Evolutionary conservation across 83 land plant genomes (phyloP).

Genomic region (Thuja plicata): DNA sequence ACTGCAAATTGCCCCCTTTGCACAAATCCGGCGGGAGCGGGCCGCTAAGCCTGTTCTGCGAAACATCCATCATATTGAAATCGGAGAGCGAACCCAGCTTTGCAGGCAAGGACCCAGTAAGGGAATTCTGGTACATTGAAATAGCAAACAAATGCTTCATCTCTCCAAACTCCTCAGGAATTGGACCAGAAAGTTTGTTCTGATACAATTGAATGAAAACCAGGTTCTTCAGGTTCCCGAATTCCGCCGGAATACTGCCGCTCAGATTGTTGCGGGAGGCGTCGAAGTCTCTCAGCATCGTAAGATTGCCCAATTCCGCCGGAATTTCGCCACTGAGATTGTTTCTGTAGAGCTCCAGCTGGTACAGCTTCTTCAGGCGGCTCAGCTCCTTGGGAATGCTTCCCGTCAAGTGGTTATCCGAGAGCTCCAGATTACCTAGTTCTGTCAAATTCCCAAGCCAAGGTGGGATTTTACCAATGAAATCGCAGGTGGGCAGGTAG

Average conservation of each 20-base stretch:
- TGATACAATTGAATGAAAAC: slow-evolving; percentile 55
- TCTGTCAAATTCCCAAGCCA: slow-evolving; percentile 29
- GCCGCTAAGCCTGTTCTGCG: slow-evolving; percentile 39
- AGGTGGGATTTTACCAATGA: slow-evolving; percentile 68
- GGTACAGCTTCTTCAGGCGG: slow-evolving; percentile 33
- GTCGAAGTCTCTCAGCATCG: slow-evolving; percentile 47
- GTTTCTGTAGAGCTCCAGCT: slow-evolving; percentile 67
- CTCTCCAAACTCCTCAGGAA: slow-evolving; percentile 40
- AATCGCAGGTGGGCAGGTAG: slow-evolving; percentile 56
- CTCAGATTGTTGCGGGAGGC: slow-evolving; percentile 68
- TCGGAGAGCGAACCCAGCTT: slow-evolving; percentile 20
- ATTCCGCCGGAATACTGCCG: slow-evolving; percentile 56
- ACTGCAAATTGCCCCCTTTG: slow-evolving; percentile 28
- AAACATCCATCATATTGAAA: slow-evolving; percentile 35
- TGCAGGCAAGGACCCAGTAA: slow-evolving; percentile 35
- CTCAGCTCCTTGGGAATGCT: slow-evolving; percentile 62
- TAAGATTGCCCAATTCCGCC: slow-evolving; percentile 47
- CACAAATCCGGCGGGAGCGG: slow-evolving; percentile 48
- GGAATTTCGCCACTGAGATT: slow-evolving; percentile 65
- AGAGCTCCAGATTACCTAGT: slow-evolving; percentile 54
- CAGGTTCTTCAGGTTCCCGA: slow-evolving; percentile 44
- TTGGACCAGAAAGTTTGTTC: slow-evolving; percentile 51
- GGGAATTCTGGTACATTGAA: slow-evolving; percentile 29
- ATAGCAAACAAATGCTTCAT: slow-evolving; percentile 13
- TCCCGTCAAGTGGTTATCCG: slow-evolving; percentile 60